Base-by-base conservation (phyloP, 169 alveolate species). In the Blepharisma undulans region DNA sequence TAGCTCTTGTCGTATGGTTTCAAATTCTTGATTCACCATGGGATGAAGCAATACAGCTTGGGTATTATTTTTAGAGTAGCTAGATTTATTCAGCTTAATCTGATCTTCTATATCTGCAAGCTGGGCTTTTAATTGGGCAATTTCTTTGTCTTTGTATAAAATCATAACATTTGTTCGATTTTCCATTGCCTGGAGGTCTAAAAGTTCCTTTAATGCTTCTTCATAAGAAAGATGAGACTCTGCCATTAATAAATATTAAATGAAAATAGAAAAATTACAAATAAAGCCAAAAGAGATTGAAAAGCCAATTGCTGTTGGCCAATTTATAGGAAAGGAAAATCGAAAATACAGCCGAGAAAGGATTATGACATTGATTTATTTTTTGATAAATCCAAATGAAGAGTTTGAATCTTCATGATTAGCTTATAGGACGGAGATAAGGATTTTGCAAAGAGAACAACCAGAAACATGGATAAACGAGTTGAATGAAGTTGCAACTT, bases 131-230 rank as follows among this genome's bases (percentile, higher is more conserved):
- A 79, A 32, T n/a, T 22, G 29, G 18, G 71, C 36, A 32, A 79
- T 79, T 79, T 79, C 36, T 33, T 79, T 79, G 66, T 79, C 87
- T 33, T 79, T 79, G 66, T 27, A 79, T n/a, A 79, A 32, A 32
- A 33, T 79, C 66, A 33, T 33, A n/a, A 79, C 36, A 32, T 79
- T 79, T 21, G 36, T 27, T 19, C 34, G 36, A 27, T 32, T 79
- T 79, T 79, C 87, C 36, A 22, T 79, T 8, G 87, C 87, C 25
- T 79, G 87, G 27, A 79, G 18, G 10, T 79, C 72, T 7, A 0
- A n/a, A 27, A 79, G 27, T 21, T 79, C 87, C 7, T 79, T 79
- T 27, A 27, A 29, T n/a, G 87, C 87, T 79, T 79, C 61, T 33
- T 79, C 80, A 48, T 48, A 48, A 48, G 66, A 48, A 48, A 48